Conservation (phyloP, 1,284 basidiomycete species). For the Malassezia pachydermatis region DNA sequence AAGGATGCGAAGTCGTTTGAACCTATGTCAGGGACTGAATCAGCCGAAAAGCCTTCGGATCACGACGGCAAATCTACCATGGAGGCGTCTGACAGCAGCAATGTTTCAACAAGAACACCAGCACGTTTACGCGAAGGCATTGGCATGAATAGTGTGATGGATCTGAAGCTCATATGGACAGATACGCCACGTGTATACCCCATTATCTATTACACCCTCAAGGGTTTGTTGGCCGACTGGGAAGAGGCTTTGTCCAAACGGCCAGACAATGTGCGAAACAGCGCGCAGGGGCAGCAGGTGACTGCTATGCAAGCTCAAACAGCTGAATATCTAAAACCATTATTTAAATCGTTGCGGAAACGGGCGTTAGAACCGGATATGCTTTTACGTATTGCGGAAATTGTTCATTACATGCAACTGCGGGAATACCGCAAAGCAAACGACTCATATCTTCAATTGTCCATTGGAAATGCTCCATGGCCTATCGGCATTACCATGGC, state of each 20-base stretch:
- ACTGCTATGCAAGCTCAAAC: constrained; percentile 92
- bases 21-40: background rate
- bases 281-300: constrained; percentile 81
- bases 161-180: constrained; percentile 66
- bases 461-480: constrained; percentile 98
- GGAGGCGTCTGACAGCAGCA: constrained; percentile 18
- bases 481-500: constrained; percentile 99
- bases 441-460: constrained; percentile 88
- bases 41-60: constrained; percentile 57
- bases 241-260: constrained; percentile 81
- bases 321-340: constrained; percentile 87
- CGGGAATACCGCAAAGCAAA: constrained; percentile 89
- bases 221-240: constrained; percentile 83
- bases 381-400: constrained; percentile 78
- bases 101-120: background rate
- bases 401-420: constrained; percentile 89
- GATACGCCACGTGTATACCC: constrained; percentile 96
- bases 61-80: background rate
- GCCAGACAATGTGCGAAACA: constrained; percentile 66
- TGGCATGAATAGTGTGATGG: constrained; percentile 40
- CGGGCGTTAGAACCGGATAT: constrained; percentile 77
- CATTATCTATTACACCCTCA: constrained; percentile 90
- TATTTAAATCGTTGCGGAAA: constrained; percentile 79
- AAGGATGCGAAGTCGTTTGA: no score
- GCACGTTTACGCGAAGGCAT: constrained; percentile 27